A percentile compares a stretch with the other conserved stretches of the same genome.
Conservation (phyloP, 2,329 filamentous ascomycete species). For the Rhytidhysteron rufulum region DNA sequence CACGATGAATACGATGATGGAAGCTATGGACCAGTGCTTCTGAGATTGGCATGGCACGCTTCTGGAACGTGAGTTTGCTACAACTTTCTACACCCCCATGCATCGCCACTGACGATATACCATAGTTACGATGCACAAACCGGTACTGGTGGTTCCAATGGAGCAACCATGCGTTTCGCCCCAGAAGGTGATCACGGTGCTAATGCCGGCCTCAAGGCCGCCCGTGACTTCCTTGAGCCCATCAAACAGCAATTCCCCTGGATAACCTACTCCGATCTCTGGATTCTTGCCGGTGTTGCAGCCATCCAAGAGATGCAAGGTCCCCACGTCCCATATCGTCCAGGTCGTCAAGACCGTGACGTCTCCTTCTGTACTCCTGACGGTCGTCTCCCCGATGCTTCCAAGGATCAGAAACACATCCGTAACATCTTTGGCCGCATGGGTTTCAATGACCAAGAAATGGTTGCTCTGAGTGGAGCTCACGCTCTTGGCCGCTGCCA, state of each 20-base stretch:
- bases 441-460: constrained; percentile 97
- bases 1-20: constrained; percentile 96
- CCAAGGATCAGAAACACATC: constrained; percentile 73
- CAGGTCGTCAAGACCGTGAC: constrained; percentile 78
- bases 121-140: constrained; percentile 73
- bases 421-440: constrained; percentile 92
- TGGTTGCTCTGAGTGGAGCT: constrained; percentile 82
- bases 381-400: constrained; percentile 80
- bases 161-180: constrained; percentile 92
- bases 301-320: constrained; percentile 96
- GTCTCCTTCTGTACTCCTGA: constrained; percentile 85
- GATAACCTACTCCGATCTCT: constrained; percentile 95
- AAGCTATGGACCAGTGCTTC: constrained; percentile 86
- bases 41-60: constrained; percentile 91
- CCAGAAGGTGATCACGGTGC: constrained; percentile 88
- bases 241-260: constrained; percentile 89
- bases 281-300: constrained; percentile 82
- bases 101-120: constrained; percentile 11
- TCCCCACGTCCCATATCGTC: constrained; percentile 80
- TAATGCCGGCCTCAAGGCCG: constrained; percentile 83
- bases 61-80: constrained; percentile 63
- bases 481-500: constrained; percentile 86
- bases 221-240: constrained; percentile 89
- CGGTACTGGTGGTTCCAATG: constrained; percentile 87
- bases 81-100: no score